Percentiles rank a stretch among this genome's conserved stretches.
These are phyloP conservation scores for Lactarius hengduanensis DNA, from an alignment of 768 basidiomycete species.

Conservation along the genomic window DNA sequence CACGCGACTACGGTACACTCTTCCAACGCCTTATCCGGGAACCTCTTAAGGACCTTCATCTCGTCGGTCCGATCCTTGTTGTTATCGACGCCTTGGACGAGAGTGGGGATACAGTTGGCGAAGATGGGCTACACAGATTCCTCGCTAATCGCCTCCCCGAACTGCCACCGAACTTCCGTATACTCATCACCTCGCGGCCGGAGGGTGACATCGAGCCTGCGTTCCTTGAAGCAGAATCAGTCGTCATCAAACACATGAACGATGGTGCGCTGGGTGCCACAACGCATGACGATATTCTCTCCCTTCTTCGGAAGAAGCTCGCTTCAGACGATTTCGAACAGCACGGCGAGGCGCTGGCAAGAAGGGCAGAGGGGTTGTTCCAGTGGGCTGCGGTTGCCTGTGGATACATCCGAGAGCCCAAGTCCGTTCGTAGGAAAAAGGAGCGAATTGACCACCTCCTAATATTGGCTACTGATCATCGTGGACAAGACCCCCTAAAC, in stretches of 20 bases:
- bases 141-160: background rate
- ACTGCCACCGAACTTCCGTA: conserved; percentile 5
- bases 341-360: background rate
- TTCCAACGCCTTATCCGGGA: background rate
- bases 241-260: background rate
- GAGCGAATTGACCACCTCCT: background rate
- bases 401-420: background rate
- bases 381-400: background rate
- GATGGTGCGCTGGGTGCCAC: background rate
- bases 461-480: background rate
- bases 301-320: background rate
- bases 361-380: conserved; percentile 3
- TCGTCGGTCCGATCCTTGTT: background rate
- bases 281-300: background rate
- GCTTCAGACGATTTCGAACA: background rate
- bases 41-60: background rate
- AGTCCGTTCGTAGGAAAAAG: background rate
- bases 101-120: background rate
- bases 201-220: background rate
- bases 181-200: conserved; percentile 1
- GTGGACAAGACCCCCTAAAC: background rate
- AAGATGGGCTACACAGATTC: background rate
- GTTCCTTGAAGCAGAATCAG: background rate
- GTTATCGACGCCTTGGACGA: conserved; percentile 9
- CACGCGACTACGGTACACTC: conserved; percentile 1